phyloP scores from a whole-genome alignment of 2,329 filamentous ascomycete genomes.

The Epichloe sp. region DNA sequence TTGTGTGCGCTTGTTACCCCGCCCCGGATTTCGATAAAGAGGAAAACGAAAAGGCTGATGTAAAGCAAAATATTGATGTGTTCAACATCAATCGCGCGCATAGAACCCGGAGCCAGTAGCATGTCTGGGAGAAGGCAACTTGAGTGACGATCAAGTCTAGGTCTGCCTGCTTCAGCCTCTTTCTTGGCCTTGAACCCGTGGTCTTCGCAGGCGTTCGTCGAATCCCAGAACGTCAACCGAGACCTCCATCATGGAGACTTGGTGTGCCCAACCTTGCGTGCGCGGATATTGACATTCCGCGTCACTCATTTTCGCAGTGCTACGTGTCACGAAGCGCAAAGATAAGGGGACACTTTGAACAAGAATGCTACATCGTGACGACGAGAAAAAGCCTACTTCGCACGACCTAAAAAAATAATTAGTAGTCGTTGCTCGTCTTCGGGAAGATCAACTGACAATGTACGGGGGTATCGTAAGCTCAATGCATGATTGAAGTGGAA shows the following conservation, averaged over 20 bases:
- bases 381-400: background rate
- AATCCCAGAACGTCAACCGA: no score
- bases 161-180: no score
- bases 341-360: background rate
- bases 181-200: no score
- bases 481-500: background rate
- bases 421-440: background rate
- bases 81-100: background rate
- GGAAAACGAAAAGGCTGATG: background rate
- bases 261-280: background rate
- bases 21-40: no score
- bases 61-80: background rate
- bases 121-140: no score
- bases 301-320: background rate
- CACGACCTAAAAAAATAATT: no score
- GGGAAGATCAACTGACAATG: background rate
- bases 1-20: background rate
- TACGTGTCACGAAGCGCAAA: background rate
- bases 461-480: background rate
- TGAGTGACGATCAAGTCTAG: no score
- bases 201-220: no score
- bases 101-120: no score
- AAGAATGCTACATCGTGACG: background rate
- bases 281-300: background rate
- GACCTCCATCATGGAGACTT: background rate